phyloP scores from a whole-genome alignment of 2,329 filamentous ascomycete species.

The Fusarium nelsonii region DNA sequence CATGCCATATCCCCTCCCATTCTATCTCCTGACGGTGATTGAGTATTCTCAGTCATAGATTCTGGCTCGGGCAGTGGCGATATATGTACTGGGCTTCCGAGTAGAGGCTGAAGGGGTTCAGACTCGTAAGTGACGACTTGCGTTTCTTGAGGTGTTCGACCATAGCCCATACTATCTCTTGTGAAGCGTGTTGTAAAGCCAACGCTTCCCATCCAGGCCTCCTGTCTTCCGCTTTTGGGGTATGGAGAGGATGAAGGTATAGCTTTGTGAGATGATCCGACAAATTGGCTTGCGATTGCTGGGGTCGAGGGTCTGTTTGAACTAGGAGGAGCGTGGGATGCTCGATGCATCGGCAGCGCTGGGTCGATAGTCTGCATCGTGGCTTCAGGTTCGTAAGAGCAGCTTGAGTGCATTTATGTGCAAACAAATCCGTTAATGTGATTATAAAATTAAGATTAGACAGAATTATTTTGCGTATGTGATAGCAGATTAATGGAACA shows the following conservation, averaged over 20 bases:
- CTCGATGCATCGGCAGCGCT: background rate
- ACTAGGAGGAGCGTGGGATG: background rate
- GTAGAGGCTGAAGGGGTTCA: slow-evolving; percentile 38
- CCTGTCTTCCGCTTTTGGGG: background rate
- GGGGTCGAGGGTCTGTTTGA: background rate
- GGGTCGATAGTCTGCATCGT: slow-evolving; percentile 23
- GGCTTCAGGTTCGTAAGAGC: background rate
- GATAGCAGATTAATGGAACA: background rate
- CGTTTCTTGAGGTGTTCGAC: background rate
- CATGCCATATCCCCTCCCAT: background rate
- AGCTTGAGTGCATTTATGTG: background rate
- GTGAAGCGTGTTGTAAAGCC: slow-evolving; percentile 36
- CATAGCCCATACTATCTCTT: slow-evolving; percentile 23
- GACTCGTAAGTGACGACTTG: slow-evolving; percentile 6
- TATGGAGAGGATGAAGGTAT: slow-evolving; percentile 5
- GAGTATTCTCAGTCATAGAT: background rate
- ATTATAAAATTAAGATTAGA: background rate
- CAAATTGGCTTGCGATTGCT: accelerated
- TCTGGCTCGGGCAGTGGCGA: background rate
- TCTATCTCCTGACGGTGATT: background rate
- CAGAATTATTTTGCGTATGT: accelerated
- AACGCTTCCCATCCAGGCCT: slow-evolving; percentile 38
- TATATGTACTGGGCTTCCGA: slow-evolving; percentile 3
- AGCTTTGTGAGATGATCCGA: accelerated
- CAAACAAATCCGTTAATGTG: accelerated